Evolutionary conservation across 345 rosid genomes (phyloP).

Genomic region (Sonneratia caseolaris): DNA sequence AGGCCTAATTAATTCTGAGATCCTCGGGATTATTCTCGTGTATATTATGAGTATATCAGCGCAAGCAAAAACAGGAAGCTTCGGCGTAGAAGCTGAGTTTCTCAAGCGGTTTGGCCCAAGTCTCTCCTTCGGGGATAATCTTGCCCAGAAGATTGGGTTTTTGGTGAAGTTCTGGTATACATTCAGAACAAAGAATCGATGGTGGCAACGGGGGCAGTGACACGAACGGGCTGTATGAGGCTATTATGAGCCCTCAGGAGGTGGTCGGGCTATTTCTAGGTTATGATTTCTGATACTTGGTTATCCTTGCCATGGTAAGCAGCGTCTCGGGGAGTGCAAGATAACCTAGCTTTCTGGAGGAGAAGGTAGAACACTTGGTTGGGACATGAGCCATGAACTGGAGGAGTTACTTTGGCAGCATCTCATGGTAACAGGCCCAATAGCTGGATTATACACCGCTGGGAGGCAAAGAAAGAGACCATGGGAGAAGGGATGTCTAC

Average conservation of each 20-base stretch:
- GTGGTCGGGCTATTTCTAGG: constrained; percentile 56
- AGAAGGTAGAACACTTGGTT: constrained; percentile 62
- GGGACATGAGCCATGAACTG: constrained; percentile 67
- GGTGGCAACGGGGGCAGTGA: constrained; percentile 54
- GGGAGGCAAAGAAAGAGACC: constrained; percentile 41
- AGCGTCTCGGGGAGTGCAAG: constrained; percentile 67
- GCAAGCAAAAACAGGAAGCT: constrained; percentile 62
- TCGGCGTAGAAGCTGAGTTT: constrained; percentile 42
- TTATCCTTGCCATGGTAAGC: constrained; percentile 59
- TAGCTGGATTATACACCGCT: constrained; percentile 63
- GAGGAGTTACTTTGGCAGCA: constrained; percentile 67
- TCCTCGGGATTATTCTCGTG: constrained; percentile 54
- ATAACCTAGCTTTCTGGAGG: constrained; percentile 38
- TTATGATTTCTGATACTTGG: constrained; percentile 41
- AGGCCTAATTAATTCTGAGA: constrained; percentile 42
- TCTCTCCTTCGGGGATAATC: constrained; percentile 47
- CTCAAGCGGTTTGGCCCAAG: constrained; percentile 54
- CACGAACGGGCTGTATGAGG: constrained; percentile 51
- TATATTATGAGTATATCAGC: constrained; percentile 61
- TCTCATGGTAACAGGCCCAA: constrained; percentile 70
- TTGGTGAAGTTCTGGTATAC: constrained; percentile 56
- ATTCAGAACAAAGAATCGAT: constrained; percentile 44
- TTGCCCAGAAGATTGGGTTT: constrained; percentile 48
- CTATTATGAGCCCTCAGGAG: constrained; percentile 32
- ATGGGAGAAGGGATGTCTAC: constrained; percentile 59